Base-by-base conservation (phyloP, 2,329 filamentous ascomycete species). In the Gyromitra esculenta region DNA sequence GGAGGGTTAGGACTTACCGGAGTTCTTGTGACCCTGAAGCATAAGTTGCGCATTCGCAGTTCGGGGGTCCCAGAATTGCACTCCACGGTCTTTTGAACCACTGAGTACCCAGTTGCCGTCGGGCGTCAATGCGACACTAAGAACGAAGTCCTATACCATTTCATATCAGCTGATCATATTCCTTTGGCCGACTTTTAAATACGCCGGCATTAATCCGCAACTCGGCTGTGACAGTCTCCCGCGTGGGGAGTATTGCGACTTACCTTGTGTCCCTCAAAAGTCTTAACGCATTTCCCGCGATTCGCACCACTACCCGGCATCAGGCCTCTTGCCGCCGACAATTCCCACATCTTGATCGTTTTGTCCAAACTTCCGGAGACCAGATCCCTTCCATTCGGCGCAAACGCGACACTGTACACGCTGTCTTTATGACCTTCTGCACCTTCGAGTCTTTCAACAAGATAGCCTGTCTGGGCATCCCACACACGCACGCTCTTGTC, bases 321-420 rank as follows among this genome's bases (percentile, higher is more conserved):
- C 81, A 90, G 88, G 80, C 87, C 87, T 80, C 92, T 89, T 57
- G 91, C 89, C 25, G 91, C 89, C 71, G 89, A 91, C 65, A 99
- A 88, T 86, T 97, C 94, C 94, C 96, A 99, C 91, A 98, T 97
- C 87, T 97, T 97, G 87, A 98, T 98, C 0, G 95, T 98, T 87
- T 97, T 97, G 84, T 99, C 96, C 81, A 98, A 86, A 87, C 92
- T 96, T 79, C 96, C 96, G 81, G 92, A 96, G 82, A 98, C 95
- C 52, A 99, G 90, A 80, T 97, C 93, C 81, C 94, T 92, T 77
- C 95, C 95, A 81, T 92, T 95, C 37, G 96, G 96, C 13, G 94
- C 94, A 84, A 99, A 99, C 0, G 96, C 95, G 25, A 99, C 96
- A 11, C 91, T 95, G 84, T 98, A 98, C 25, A 98, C 96, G 81